Percentiles rank a stretch among this genome's conserved stretches.
These are phyloP conservation scores for Coemansia sp. DNA, from an alignment of 192 early-diverging fungal species.

Conservation along the genomic window DNA sequence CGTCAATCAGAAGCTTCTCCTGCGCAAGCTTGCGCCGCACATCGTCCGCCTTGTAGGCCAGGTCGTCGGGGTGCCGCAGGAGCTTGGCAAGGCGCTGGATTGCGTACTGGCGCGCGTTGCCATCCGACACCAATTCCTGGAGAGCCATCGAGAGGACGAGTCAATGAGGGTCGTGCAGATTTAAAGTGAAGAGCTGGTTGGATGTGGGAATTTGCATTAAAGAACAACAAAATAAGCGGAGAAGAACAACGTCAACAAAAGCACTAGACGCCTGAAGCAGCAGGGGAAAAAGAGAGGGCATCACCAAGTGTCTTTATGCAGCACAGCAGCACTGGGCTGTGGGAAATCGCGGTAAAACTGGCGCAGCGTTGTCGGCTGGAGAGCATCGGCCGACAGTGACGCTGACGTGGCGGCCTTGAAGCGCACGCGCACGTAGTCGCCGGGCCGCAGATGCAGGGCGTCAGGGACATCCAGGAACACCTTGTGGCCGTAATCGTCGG, in stretches of 20 bases:
- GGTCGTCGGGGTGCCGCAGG: constrained; percentile 92
- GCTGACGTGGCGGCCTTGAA: constrained; percentile 44
- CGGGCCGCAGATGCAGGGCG: constrained; percentile 15
- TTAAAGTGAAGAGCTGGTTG: not conserved
- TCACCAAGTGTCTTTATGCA: not conserved
- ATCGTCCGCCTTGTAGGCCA: constrained; percentile 77
- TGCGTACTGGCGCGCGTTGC: constrained; percentile 69
- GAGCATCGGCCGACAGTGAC: constrained; percentile 34
- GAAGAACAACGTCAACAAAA: too few relatives aligned
- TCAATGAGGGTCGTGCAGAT: not conserved
- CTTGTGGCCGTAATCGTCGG: constrained; percentile 70
- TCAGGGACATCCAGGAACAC: constrained; percentile 58
- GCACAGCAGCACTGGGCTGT: constrained; percentile 10
- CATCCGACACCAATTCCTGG: constrained; percentile 34
- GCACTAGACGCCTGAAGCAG: not conserved
- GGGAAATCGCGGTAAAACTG: constrained; percentile 29
- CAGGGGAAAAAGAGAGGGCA: constrained; percentile 1
- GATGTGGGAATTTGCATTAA: too few relatives aligned
- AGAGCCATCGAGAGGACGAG: constrained; percentile 12
- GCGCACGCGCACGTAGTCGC: constrained; percentile 46
- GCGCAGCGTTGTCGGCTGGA: constrained; percentile 32
- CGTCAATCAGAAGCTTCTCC: constrained; percentile 90
- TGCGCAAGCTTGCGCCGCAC: constrained; percentile 81
- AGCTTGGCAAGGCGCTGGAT: constrained; percentile 79
- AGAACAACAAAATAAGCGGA: too few relatives aligned